phyloP scores from a whole-genome alignment of 2,329 filamentous ascomycete species.

The Dendrostoma leiphaemia region DNA sequence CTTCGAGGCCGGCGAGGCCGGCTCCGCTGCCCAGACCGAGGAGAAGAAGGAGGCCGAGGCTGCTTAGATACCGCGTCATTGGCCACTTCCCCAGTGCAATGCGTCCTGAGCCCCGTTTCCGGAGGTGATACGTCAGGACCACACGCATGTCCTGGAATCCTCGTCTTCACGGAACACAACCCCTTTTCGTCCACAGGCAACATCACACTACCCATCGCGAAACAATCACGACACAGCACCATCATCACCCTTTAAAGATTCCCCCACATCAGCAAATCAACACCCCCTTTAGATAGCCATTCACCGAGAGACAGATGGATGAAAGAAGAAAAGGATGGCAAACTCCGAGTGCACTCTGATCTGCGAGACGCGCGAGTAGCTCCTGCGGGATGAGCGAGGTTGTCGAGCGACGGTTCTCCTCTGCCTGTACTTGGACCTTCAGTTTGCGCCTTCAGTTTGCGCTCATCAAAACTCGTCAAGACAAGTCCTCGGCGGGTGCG shows the following conservation, averaged over 20 bases:
- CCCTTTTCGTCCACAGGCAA: neutral
- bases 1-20: conserved; percentile 53
- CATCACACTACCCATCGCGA: conserved; percentile 4
- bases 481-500: too few species aligned
- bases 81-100: neutral
- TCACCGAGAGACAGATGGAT: conserved; percentile 7
- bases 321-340: neutral
- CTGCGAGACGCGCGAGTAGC: conserved; percentile 7
- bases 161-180: neutral
- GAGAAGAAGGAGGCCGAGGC: conserved; percentile 26
- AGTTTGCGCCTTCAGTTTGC: too few species aligned
- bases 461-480: too few species aligned
- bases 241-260: neutral
- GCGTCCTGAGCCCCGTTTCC: neutral
- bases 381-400: conserved; percentile 2
- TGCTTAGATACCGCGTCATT: conserved; percentile 1
- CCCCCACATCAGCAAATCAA: neutral
- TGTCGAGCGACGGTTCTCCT: conserved; percentile 14
- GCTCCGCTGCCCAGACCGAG: conserved; percentile 28
- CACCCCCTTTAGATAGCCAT: conserved; percentile 7
- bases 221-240: conserved; percentile 4
- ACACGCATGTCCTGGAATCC: too few species aligned
- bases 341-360: neutral
- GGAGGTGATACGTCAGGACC: too few species aligned
- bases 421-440: neutral